These are phyloP conservation scores for Meira nashicola DNA, from an alignment of 1,284 basidiomycete genomes.

Conservation along the genomic window DNA sequence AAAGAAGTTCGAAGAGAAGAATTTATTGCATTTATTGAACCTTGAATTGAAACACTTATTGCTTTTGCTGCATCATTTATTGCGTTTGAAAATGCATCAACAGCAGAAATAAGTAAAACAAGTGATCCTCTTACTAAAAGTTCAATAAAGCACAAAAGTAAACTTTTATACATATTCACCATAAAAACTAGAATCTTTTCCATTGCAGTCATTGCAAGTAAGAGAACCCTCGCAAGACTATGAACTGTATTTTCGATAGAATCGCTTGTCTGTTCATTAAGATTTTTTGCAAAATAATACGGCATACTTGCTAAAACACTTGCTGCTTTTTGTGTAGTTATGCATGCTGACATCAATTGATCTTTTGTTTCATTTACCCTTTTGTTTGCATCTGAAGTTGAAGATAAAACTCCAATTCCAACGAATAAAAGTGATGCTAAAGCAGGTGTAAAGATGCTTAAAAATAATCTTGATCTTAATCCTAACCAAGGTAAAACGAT, in stretches of 20 bases:
- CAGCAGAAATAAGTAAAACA: conserved; percentile 71
- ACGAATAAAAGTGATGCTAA: conserved; percentile 81
- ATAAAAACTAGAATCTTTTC: conserved; percentile 61
- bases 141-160: conserved; percentile 86
- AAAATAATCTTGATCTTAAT: conserved; percentile 72
- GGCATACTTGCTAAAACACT: conserved; percentile 77
- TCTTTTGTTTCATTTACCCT: conserved; percentile 67
- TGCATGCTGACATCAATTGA: conserved; percentile 71
- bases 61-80: conserved; percentile 68
- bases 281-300: conserved; percentile 74
- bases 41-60: conserved; percentile 67
- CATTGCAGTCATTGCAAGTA: conserved; percentile 25
- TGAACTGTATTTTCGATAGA: conserved; percentile 73
- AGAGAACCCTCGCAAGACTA: conserved; percentile 59
- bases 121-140: conserved; percentile 77
- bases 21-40: conserved; percentile 27
- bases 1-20: conserved; percentile 23
- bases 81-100: conserved; percentile 62
- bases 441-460: conserved; percentile 65
- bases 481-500: conserved; percentile 65
- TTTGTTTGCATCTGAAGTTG: conserved; percentile 66
- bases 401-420: conserved; percentile 71
- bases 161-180: conserved; percentile 82
- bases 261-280: conserved; percentile 71
- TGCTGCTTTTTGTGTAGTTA: conserved; percentile 75